Evolutionary conservation across 352 stramenopile species (phyloP), one percentile per base, ranked within the genome.

Genomic region (Phytopythium vexans): DNA sequence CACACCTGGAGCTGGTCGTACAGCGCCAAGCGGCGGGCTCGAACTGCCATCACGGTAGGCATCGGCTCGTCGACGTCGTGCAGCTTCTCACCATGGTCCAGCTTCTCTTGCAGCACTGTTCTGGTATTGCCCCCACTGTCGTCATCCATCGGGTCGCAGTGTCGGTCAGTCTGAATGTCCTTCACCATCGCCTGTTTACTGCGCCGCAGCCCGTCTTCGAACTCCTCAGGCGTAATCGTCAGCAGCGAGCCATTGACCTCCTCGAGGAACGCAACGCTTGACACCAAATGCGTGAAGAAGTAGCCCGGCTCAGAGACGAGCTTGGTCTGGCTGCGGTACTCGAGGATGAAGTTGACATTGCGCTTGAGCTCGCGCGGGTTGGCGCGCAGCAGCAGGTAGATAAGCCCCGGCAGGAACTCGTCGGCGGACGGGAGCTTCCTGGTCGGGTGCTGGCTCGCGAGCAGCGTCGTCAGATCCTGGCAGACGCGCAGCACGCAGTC

Each of bases 321-420:
- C 32, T 86, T 77, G 2, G 54, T 67, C 4, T 77, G 77, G 48
- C 65, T 75, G 7, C 84, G 77, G 45, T 93, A 96, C 54, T 88
- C 77, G 32, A 95, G 73, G 43, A 98, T 91, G 56, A 86, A 97
- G 33, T 85, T 72, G 21, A 97, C 65, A 21, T 89, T 88, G 14
- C 86, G 88, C 70, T 97, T 86, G 42, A 98, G 66, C 37, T 87
- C 65, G 9, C 43, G 39, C 6, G 89, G 87, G 55, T 97, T 97
- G 3, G 83, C 74, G 39, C 88, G 76, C n/a, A 97, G 66, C 32
- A 97, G 62, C 14, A 96, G 58, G 53, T 88, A 94, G 40, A 98
- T 98, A n/a, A 98, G 71, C 4, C 74, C 88, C 0, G 92, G 92
- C 44, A 98, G 62, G 51, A 98, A 94, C 15, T 98, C 91, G 52